phyloP scores from a whole-genome alignment of 257 asterid genomes.

The Scutellaria galericulata region DNA sequence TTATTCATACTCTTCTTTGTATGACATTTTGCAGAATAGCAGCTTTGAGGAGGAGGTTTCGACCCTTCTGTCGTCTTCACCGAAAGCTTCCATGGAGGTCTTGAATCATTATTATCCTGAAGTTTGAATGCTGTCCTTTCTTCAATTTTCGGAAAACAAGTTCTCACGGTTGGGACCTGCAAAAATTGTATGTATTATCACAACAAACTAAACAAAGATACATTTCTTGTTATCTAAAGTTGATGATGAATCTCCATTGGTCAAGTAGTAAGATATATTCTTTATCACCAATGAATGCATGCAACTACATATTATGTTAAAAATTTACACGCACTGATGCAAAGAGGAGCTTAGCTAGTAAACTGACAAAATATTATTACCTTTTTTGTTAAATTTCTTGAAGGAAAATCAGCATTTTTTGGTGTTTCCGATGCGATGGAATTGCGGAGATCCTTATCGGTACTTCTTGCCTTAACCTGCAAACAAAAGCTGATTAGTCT shows the following conservation, averaged over 20 bases:
- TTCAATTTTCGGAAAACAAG: slow-evolving; percentile 42
- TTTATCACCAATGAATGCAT: neutral
- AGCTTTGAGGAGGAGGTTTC: slow-evolving; percentile 35
- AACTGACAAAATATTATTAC: slow-evolving; percentile 38
- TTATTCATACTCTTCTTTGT: slow-evolving; percentile 39
- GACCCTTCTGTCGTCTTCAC: slow-evolving; percentile 45
- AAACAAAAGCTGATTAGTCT: slow-evolving; percentile 28
- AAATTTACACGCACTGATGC: too few species aligned
- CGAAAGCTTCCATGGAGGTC: slow-evolving; percentile 71
- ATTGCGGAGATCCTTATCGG: slow-evolving; percentile 35
- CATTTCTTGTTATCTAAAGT: neutral
- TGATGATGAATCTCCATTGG: neutral
- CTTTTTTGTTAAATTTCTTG: slow-evolving; percentile 47
- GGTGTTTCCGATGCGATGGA: slow-evolving; percentile 38
- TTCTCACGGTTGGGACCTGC: slow-evolving; percentile 48
- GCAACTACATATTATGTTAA: neutral
- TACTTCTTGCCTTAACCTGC: slow-evolving; percentile 58
- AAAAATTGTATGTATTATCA: neutral
- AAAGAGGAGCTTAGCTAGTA: neutral
- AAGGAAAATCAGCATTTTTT: slow-evolving; percentile 43
- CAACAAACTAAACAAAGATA: slow-evolving; percentile 4
- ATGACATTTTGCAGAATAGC: slow-evolving; percentile 41
- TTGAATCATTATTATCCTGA: slow-evolving; percentile 42
- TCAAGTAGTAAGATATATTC: neutral
- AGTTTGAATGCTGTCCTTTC: slow-evolving; percentile 47